These are phyloP conservation scores for Cynanchum wilfordii DNA, from an alignment of 257 asterid species.

Conservation along the genomic window DNA sequence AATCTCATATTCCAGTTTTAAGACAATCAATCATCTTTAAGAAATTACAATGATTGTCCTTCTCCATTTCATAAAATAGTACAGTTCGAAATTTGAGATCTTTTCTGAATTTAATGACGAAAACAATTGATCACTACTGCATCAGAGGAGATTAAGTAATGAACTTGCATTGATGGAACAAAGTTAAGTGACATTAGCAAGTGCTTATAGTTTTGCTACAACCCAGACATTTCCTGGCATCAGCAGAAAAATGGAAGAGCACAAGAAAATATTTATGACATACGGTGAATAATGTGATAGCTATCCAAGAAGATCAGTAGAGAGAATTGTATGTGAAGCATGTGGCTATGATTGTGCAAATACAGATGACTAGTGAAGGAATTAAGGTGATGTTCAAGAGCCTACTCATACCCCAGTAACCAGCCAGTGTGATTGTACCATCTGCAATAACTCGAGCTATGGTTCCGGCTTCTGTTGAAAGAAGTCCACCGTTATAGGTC, in stretches of 20 bases:
- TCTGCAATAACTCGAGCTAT: constrained; percentile 68
- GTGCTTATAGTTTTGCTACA: too few relatives aligned
- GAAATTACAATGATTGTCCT: too few relatives aligned
- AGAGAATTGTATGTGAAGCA: constrained; percentile 59
- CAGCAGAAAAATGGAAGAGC: not conserved
- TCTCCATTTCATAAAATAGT: too few relatives aligned
- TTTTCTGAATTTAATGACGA: too few relatives aligned
- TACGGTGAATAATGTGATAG: not conserved
- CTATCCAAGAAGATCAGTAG: constrained; percentile 23
- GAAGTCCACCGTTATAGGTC: constrained; percentile 62
- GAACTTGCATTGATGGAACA: too few relatives aligned
- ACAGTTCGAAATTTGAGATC: too few relatives aligned
- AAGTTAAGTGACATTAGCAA: too few relatives aligned
- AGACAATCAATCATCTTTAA: too few relatives aligned
- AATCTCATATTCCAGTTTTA: too few relatives aligned
- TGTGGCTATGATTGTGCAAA: constrained; percentile 54
- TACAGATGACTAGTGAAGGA: constrained; percentile 56
- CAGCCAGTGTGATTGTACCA: constrained; percentile 54
- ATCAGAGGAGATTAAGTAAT: too few relatives aligned
- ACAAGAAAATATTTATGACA: not conserved
- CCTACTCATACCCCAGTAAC: constrained; percentile 54
- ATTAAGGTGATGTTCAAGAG: constrained; percentile 50
- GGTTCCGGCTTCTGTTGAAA: constrained; percentile 77
- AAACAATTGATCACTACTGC: too few relatives aligned
- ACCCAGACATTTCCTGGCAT: too few relatives aligned